Conservation (phyloP, 2,329 filamentous ascomycete genomes). For the Aspergillus brasiliensis region DNA sequence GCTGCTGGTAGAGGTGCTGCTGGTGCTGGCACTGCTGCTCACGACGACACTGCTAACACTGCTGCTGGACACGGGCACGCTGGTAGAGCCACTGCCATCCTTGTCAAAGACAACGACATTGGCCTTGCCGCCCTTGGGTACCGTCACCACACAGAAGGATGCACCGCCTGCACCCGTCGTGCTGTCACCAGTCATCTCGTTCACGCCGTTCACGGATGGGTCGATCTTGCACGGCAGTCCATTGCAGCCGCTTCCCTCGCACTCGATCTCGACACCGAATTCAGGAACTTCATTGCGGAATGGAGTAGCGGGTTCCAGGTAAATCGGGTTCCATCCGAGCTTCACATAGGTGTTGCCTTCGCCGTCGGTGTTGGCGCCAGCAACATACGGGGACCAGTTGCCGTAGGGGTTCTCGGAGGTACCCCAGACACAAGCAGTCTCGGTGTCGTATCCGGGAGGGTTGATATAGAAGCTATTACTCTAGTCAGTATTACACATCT, state of each 20-base stretch:
- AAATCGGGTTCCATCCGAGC: conserved; percentile 77
- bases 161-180: conserved; percentile 67
- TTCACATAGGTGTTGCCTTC: conserved; percentile 72
- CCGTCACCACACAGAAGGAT: conserved; percentile 75
- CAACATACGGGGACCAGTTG: conserved; percentile 78
- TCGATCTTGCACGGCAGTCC: conserved; percentile 75
- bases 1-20: conserved; percentile 15
- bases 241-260: conserved; percentile 65
- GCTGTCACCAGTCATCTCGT: conserved; percentile 60
- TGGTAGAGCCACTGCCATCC: conserved; percentile 23
- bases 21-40: conserved; percentile 10
- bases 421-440: conserved; percentile 73
- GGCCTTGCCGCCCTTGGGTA: conserved; percentile 66
- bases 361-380: conserved; percentile 69
- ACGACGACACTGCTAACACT: conserved; percentile 12
- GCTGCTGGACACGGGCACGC: background rate
- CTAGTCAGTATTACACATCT: conserved; percentile 17
- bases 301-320: conserved; percentile 54
- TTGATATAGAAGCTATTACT: conserved; percentile 71
- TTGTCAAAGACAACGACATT: conserved; percentile 65
- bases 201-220: conserved; percentile 57
- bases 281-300: conserved; percentile 61
- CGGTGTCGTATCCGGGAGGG: conserved; percentile 63
- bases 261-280: conserved; percentile 72
- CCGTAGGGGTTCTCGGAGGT: conserved; percentile 63